Evolutionary conservation across 2,329 filamentous ascomycete species (phyloP).

Genomic region (Aspergillaceae sp.): DNA sequence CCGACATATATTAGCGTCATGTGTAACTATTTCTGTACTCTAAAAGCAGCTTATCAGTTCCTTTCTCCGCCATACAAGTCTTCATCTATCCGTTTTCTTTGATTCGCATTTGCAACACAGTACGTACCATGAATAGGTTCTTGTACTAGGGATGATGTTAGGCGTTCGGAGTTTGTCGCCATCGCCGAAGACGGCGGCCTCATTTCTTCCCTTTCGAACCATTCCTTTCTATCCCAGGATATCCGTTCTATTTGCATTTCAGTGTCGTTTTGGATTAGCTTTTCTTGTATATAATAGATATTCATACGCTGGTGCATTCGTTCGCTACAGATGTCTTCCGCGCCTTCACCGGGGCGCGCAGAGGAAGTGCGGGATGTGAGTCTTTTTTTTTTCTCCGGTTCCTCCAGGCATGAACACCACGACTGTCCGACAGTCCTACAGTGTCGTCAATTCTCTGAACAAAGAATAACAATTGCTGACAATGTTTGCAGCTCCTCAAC

Average conservation of each 20-base stretch:
- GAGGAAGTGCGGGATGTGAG: slow-evolving; percentile 37
- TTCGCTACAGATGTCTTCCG: slow-evolving; percentile 15
- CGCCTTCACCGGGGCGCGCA: slow-evolving; percentile 21
- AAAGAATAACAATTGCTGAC: background rate
- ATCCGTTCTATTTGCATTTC: no score
- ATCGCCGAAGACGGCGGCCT: slow-evolving; percentile 8
- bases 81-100: background rate
- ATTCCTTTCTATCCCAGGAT: background rate
- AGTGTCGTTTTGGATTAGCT: background rate
- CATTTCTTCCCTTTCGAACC: background rate
- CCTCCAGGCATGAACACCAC: no score
- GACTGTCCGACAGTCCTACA: no score
- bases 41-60: background rate
- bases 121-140: background rate
- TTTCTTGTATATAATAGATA: slow-evolving; percentile 7
- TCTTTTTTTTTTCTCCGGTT: slow-evolving; percentile 5
- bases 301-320: background rate
- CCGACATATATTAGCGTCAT: background rate
- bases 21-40: background rate
- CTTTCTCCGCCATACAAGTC: background rate
- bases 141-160: slow-evolving; percentile 14
- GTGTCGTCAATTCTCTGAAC: background rate
- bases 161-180: slow-evolving; percentile 12
- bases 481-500: slow-evolving; percentile 23
- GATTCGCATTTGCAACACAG: no score